Evolutionary conservation across 1,284 basidiomycete genomes (phyloP), one percentile per base, ranked within the genome.

Genomic region (Cryptococcus amylolentus): DNA sequence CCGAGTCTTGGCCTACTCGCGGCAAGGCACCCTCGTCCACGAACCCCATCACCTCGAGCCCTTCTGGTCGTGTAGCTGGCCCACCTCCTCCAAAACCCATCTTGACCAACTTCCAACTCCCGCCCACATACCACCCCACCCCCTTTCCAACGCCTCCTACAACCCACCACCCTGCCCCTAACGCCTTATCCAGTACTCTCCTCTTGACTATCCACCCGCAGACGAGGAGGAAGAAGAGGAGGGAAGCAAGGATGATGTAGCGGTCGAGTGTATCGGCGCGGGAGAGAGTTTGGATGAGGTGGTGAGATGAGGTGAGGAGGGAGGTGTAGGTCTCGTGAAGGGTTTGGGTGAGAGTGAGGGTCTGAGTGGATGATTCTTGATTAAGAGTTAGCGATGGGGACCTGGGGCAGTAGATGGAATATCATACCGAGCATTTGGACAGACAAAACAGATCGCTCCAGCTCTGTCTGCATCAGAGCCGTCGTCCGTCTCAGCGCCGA

Each of bases 221-320:
- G 38, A 88, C 86, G n/a, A 92, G 82, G 55, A 86, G 65, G 79
- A 96, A 96, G 75, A 96, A 89, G 16, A 80, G 68, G 35, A 96
- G 83, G 0, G 84, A 89, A 5, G 84, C 81, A 54, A 89, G 77
- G 62, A 97, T 87, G 60, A 95, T 79, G 38, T 93, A 74, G 7
- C 91, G 87, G 79, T 97, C 92, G n/a, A 93, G 80, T 84, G 89
- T 88, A 79, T 96, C 91, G 6, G 91, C 85, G 58, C 87, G 86
- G 76, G 94, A 88, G 45, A 97, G 85, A 0, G 87, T 85, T 16
- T 86, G 88, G 62, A 96, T 86, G 58, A 96, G 84, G 40, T 87
- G 82, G 67, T 88, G 87, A 1, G 91, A 93, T 27, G 88, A 85
- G 50, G 81, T 79, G 71, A 96, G 84, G 54, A 96, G 77, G 51